phyloP scores from a whole-genome alignment of 2,329 filamentous ascomycete genomes.

The Ilyonectria mors-panacis region DNA sequence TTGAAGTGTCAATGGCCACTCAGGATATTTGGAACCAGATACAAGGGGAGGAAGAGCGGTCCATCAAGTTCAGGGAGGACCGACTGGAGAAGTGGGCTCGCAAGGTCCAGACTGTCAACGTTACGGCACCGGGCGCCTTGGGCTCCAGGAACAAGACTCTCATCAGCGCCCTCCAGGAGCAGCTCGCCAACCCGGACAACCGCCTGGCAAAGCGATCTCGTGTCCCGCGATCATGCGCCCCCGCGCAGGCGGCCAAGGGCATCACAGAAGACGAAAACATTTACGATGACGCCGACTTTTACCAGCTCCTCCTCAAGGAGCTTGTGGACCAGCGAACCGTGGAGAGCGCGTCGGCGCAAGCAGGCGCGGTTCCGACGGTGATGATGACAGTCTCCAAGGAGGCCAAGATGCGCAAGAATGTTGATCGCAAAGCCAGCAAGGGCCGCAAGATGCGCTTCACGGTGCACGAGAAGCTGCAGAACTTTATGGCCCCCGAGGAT shows the following conservation, averaged over 20 bases:
- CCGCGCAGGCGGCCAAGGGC: slow-evolving; percentile 73
- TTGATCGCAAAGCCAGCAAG: slow-evolving; percentile 96
- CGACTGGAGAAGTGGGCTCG: slow-evolving; percentile 92
- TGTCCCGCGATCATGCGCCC: slow-evolving; percentile 83
- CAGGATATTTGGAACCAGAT: slow-evolving; percentile 82
- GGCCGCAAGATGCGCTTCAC: slow-evolving; percentile 94
- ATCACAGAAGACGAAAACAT: slow-evolving; percentile 73
- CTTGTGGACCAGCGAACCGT: slow-evolving; percentile 90
- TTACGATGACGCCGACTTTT: slow-evolving; percentile 96
- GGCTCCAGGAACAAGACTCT: slow-evolving; percentile 61
- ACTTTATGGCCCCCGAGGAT: slow-evolving; percentile 97
- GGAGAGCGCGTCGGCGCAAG: slow-evolving; percentile 69
- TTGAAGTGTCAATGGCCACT: slow-evolving; percentile 70
- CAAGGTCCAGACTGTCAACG: slow-evolving; percentile 71
- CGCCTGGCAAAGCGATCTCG: slow-evolving; percentile 78
- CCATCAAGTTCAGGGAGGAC: slow-evolving; percentile 74
- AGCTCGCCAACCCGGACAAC: slow-evolving; percentile 74
- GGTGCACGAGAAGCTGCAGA: slow-evolving; percentile 96
- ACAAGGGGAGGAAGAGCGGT: slow-evolving; percentile 73
- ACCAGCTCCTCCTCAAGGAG: slow-evolving; percentile 92
- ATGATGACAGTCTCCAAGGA: slow-evolving; percentile 80
- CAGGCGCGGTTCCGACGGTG: slow-evolving; percentile 65
- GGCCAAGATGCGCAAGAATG: slow-evolving; percentile 84
- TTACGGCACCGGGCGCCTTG: slow-evolving; percentile 45
- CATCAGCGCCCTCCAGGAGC: slow-evolving; percentile 77